Conservation (phyloP, 139 green algal species). For the Micractinium conductrix region DNA sequence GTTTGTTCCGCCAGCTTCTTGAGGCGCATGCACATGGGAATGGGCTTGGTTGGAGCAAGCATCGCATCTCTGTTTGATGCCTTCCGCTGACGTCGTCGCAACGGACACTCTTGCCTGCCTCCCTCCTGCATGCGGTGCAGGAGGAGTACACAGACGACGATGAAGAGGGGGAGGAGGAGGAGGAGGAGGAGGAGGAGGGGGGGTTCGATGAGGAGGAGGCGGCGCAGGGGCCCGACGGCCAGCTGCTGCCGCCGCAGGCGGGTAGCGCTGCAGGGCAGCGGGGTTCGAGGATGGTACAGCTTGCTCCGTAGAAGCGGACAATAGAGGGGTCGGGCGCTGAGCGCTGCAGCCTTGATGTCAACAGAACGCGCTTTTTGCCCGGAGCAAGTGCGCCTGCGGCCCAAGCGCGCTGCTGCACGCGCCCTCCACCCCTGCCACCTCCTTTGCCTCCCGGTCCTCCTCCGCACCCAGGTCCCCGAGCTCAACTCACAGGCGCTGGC, state of each 20-base stretch:
- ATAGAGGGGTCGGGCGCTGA: no score
- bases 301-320: no score
- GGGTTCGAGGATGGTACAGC: no score
- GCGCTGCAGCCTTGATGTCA: no score
- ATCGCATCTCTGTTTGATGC: no score
- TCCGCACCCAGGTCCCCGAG: slow-evolving; percentile 4
- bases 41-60: no score
- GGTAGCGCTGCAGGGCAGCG: not conserved
- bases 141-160: slow-evolving; percentile 23
- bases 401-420: no score
- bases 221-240: not conserved
- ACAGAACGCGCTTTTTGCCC: no score
- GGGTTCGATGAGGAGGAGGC: not conserved
- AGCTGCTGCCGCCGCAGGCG: not conserved
- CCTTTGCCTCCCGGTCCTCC: not conserved
- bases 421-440: not conserved
- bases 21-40: no score
- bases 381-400: no score
- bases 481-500: not conserved
- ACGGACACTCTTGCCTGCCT: not conserved
- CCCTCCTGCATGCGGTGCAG: not conserved
- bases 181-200: not conserved
- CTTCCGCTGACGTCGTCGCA: no score
- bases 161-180: not conserved
- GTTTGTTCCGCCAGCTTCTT: no score